Evolutionary conservation across 768 basidiomycete species (phyloP).

Genomic region (Favolaschia claudopus): DNA sequence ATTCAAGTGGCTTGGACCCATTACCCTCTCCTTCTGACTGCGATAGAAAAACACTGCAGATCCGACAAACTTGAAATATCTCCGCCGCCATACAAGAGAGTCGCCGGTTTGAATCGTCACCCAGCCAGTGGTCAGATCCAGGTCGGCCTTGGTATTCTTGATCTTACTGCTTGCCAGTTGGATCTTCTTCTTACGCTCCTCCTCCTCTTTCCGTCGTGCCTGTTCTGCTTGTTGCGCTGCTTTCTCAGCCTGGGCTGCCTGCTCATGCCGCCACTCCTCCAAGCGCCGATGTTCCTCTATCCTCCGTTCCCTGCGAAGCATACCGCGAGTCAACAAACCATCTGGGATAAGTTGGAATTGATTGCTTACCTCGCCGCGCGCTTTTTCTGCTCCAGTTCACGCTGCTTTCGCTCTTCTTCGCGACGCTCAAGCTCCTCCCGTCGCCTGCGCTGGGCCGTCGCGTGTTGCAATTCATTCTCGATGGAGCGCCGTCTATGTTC

Average conservation of each 20-base stretch:
- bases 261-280: conserved; percentile 62
- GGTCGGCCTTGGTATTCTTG: conserved; percentile 44
- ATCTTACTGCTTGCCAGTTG: conserved; percentile 52
- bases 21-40: conserved; percentile 54
- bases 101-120: conserved; percentile 66
- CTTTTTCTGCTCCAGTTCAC: conserved; percentile 57
- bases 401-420: conserved; percentile 53
- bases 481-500: conserved; percentile 45
- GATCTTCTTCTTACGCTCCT: conserved; percentile 55
- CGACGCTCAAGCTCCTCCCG: conserved; percentile 49
- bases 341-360: too few relatives aligned
- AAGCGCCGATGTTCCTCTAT: conserved; percentile 57
- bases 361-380: too few relatives aligned
- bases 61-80: conserved; percentile 66
- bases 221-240: conserved; percentile 54
- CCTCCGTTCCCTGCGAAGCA: conserved; percentile 53
- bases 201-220: conserved; percentile 46
- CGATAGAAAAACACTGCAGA: conserved; percentile 57
- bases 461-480: conserved; percentile 49
- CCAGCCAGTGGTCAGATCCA: conserved; percentile 57
- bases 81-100: conserved; percentile 65
- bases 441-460: conserved; percentile 45
- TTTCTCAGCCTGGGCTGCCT: conserved; percentile 52
- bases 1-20: background rate
- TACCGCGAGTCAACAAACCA: background rate